Conservation (phyloP, 805 yeast species). For the Kuraishia borneana region DNA sequence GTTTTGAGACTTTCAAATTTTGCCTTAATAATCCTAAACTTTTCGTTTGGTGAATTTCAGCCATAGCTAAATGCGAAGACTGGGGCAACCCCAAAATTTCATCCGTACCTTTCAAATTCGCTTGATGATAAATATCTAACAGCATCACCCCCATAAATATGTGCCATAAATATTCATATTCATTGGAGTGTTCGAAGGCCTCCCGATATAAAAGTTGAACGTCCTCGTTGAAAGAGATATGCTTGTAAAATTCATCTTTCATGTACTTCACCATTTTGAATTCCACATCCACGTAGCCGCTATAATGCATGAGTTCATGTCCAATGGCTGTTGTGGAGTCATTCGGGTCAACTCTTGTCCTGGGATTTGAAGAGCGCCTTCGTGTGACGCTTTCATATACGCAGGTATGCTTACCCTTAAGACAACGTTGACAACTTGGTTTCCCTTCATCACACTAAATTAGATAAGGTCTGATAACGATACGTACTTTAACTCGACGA, state of each 20-base stretch:
- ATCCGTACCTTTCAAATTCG: slow-evolving; percentile 9
- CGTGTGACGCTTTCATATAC: slow-evolving; percentile 3
- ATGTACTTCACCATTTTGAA: slow-evolving; percentile 8
- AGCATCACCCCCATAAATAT: slow-evolving; percentile 9
- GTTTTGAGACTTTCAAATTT: slow-evolving; percentile 8
- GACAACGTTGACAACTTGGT: slow-evolving; percentile 12
- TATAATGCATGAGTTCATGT: slow-evolving; percentile 9
- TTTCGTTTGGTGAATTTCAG: slow-evolving; percentile 11
- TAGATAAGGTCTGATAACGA: background rate
- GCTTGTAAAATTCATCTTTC: slow-evolving; percentile 9
- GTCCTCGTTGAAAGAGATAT: slow-evolving; percentile 9
- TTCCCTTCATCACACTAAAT: slow-evolving; percentile 14
- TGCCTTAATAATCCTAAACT: slow-evolving; percentile 10
- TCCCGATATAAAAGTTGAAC: slow-evolving; percentile 6
- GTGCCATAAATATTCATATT: slow-evolving; percentile 11
- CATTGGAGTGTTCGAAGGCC: slow-evolving; percentile 4
- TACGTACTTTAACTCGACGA: slow-evolving; percentile 14
- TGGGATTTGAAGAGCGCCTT: background rate
- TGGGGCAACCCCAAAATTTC: slow-evolving; percentile 9
- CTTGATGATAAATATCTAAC: slow-evolving; percentile 12
- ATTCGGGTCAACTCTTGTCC: background rate
- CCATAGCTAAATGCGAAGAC: slow-evolving; percentile 9
- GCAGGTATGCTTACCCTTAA: slow-evolving; percentile 10
- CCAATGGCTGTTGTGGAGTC: too few species aligned
- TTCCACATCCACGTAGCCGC: slow-evolving; percentile 8